Conservation (phyloP, 768 basidiomycete genomes). For the Lentinula lateritia region DNA sequence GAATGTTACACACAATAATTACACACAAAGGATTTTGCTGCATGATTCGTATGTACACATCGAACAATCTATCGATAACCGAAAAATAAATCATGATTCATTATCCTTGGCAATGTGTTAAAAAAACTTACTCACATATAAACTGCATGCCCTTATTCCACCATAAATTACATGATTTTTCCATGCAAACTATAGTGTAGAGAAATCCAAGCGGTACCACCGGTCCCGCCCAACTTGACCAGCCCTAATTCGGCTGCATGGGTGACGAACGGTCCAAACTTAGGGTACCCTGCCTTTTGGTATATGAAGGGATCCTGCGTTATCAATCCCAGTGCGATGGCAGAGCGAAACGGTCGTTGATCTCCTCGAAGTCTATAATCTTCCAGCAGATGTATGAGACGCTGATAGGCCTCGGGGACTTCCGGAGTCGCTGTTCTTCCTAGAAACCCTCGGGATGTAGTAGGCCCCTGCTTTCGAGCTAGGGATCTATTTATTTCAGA, state of each 20-base stretch:
- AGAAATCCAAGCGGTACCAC: not conserved
- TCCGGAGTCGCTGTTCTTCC: not conserved
- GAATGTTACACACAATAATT: not conserved
- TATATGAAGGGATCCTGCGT: conserved; percentile 12
- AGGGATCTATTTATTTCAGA: not conserved
- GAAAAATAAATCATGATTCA: too few species aligned
- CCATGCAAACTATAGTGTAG: not conserved
- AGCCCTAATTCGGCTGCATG: not conserved
- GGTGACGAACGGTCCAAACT: not conserved
- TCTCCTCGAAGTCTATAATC: conserved; percentile 24
- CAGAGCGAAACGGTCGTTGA: conserved; percentile 29
- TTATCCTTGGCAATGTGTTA: too few species aligned
- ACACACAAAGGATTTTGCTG: too few species aligned
- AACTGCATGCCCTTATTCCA: too few species aligned
- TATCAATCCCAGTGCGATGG: conserved; percentile 26
- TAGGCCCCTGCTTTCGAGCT: not conserved
- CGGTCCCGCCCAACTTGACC: not conserved
- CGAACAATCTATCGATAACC: too few species aligned
- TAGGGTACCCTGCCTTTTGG: not conserved
- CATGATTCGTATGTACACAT: not conserved
- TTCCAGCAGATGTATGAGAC: conserved; percentile 29
- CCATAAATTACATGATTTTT: not conserved
- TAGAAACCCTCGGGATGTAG: not conserved
- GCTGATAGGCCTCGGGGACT: conserved; percentile 22
- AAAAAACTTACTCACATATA: too few species aligned